Percentiles rank a stretch among this genome's conserved stretches.
Evolutionary conservation across 768 basidiomycete genomes (phyloP).

Genomic region (Phaeotremella skinneri): DNA sequence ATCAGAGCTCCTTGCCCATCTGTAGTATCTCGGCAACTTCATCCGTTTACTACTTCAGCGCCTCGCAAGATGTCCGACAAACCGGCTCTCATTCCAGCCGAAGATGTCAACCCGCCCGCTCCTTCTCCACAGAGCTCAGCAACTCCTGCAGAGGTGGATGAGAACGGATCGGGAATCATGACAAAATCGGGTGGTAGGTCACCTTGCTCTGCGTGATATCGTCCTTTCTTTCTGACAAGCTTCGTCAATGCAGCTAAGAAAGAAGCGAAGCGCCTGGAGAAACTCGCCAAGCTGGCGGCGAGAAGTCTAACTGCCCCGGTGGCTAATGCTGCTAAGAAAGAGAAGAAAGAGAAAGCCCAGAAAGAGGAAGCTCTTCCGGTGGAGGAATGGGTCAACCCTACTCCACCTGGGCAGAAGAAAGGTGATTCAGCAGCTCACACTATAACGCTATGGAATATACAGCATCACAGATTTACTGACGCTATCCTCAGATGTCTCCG

Average conservation of each 20-base stretch:
- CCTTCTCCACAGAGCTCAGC: background rate
- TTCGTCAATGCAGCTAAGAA: slow-evolving; percentile 63
- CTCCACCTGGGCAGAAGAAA: slow-evolving; percentile 90
- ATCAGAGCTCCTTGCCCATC: background rate
- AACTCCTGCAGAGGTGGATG: background rate
- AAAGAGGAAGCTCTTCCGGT: slow-evolving; percentile 64
- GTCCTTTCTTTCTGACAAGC: background rate
- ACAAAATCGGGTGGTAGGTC: background rate
- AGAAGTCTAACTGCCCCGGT: slow-evolving; percentile 55
- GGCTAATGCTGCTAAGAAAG: slow-evolving; percentile 61
- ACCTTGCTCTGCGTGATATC: too few species aligned
- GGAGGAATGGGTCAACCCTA: slow-evolving; percentile 74
- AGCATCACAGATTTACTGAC: slow-evolving; percentile 2
- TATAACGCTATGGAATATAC: background rate
- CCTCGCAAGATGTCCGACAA: background rate
- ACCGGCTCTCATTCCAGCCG: background rate
- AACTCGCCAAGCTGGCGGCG: slow-evolving; percentile 56
- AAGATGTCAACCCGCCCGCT: background rate
- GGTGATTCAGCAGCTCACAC: slow-evolving; percentile 57
- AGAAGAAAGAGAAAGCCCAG: slow-evolving; percentile 62
- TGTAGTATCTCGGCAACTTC: background rate
- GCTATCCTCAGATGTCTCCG: slow-evolving; percentile 66
- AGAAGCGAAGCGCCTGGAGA: slow-evolving; percentile 65
- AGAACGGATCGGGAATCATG: background rate
- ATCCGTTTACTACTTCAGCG: too few species aligned